These are phyloP conservation scores for Epichloe coenophiala DNA, from an alignment of 2,329 filamentous ascomycete species.

Conservation along the genomic window DNA sequence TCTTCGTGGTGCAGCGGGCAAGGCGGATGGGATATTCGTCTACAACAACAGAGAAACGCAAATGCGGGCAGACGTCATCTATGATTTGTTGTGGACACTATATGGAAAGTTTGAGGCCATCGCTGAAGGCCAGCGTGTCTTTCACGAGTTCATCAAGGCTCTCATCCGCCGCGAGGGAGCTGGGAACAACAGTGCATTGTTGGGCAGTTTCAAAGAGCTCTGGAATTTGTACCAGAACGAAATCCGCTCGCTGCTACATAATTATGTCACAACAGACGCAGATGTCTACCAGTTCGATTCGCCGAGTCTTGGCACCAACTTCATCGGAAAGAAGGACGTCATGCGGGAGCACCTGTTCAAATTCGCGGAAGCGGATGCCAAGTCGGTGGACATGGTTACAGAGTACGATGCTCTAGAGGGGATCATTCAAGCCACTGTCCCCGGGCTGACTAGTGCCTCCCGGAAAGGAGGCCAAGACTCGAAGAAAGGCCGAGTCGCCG, in stretches of 20 bases:
- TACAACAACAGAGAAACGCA: constrained; percentile 59
- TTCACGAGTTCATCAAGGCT: constrained; percentile 82
- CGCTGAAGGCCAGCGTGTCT: constrained; percentile 82
- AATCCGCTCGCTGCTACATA: constrained; percentile 85
- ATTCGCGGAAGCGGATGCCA: constrained; percentile 71
- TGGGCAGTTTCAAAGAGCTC: constrained; percentile 84
- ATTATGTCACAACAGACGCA: constrained; percentile 87
- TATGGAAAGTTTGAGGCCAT: constrained; percentile 98
- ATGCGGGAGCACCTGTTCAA: constrained; percentile 63
- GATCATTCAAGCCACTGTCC: constrained; percentile 84
- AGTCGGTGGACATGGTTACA: constrained; percentile 62
- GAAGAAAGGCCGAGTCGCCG: constrained; percentile 22
- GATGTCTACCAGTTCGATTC: constrained; percentile 54
- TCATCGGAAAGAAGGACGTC: constrained; percentile 32
- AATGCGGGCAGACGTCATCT: constrained; percentile 71
- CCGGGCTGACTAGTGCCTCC: constrained; percentile 70
- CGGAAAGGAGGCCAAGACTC: constrained; percentile 34
- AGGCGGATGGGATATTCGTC: constrained; percentile 43
- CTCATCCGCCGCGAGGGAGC: constrained; percentile 71
- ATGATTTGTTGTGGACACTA: constrained; percentile 80
- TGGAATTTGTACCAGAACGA: constrained; percentile 99
- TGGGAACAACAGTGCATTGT: constrained; percentile 50
- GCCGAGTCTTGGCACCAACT: constrained; percentile 31
- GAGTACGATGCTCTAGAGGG: constrained; percentile 83
- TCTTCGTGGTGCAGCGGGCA: constrained; percentile 41